These are phyloP conservation scores for Buddleja alternifolia DNA, from an alignment of 257 asterid genomes.

Conservation along the genomic window DNA sequence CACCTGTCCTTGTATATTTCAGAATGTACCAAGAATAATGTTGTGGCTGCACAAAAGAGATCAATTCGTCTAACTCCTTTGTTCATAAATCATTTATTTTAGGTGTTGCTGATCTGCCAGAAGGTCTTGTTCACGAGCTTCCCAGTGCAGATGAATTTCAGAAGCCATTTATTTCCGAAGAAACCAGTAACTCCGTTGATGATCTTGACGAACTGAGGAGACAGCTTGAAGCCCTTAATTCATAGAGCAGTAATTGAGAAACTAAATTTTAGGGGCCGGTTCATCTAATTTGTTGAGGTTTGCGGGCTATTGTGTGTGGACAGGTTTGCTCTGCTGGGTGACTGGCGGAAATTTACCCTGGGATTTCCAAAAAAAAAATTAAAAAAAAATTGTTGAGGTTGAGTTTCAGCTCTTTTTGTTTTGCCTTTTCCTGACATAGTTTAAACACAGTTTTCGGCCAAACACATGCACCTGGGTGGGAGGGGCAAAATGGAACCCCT, in stretches of 20 bases:
- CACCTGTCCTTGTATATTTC: too few relatives aligned
- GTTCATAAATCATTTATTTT: conserved; percentile 18
- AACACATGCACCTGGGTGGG: neutral
- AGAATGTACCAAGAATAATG: too few relatives aligned
- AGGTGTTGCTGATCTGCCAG: conserved; percentile 64
- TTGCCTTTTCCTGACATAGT: conserved; percentile 7
- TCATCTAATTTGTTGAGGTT: too few relatives aligned
- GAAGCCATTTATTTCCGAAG: conserved; percentile 44
- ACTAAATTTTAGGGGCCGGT: neutral
- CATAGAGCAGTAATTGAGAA: conserved; percentile 31
- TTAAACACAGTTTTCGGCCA: conserved; percentile 27
- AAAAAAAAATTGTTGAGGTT: too few relatives aligned
- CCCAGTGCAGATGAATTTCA: conserved; percentile 81
- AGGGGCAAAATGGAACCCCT: conserved; percentile 7
- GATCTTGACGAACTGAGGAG: conserved; percentile 86
- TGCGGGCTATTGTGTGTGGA: too few relatives aligned
- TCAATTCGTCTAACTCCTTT: neutral
- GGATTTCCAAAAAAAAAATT: too few relatives aligned
- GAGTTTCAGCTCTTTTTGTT: conserved; percentile 7
- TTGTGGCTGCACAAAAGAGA: too few relatives aligned
- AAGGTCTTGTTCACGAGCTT: conserved; percentile 84
- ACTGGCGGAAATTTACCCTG: too few relatives aligned
- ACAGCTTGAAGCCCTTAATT: conserved; percentile 87
- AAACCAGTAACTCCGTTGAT: conserved; percentile 36
- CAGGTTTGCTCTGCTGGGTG: too few relatives aligned